These are phyloP conservation scores for Cladophialophora yegresii DNA, from an alignment of 2,329 filamentous ascomycete species.

Conservation along the genomic window DNA sequence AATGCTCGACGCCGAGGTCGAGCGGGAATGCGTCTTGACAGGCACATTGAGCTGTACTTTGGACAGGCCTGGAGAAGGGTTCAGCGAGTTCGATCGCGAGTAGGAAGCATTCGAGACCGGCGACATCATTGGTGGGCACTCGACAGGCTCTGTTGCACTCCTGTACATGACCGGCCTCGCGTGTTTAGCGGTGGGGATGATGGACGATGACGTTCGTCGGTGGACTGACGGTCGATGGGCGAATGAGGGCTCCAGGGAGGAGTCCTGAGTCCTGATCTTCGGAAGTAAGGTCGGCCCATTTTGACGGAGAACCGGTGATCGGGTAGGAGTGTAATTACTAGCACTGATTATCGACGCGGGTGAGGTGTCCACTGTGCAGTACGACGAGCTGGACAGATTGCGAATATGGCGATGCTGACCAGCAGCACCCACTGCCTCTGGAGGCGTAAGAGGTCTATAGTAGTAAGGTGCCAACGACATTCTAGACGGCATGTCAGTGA, in stretches of 20 bases:
- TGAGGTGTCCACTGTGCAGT: slow-evolving; percentile 65
- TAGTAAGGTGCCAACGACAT: slow-evolving; percentile 49
- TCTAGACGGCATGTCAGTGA: slow-evolving; percentile 34
- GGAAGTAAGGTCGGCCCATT: slow-evolving; percentile 74
- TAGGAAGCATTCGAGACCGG: slow-evolving; percentile 46
- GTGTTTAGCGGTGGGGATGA: slow-evolving; percentile 56
- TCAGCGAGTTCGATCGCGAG: slow-evolving; percentile 34
- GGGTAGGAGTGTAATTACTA: slow-evolving; percentile 67
- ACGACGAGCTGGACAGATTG: slow-evolving; percentile 63
- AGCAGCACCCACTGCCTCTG: slow-evolving; percentile 41
- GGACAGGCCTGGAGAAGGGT: slow-evolving; percentile 32
- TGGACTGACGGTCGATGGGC: slow-evolving; percentile 23
- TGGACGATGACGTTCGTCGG: slow-evolving; percentile 42
- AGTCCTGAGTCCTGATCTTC: slow-evolving; percentile 83
- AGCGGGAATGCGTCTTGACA: slow-evolving; percentile 54
- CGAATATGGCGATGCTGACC: slow-evolving; percentile 55
- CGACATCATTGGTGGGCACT: slow-evolving; percentile 49
- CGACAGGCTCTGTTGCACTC: slow-evolving; percentile 50
- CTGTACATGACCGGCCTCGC: slow-evolving; percentile 48
- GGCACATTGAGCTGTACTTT: slow-evolving; percentile 42
- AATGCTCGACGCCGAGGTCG: slow-evolving; percentile 67
- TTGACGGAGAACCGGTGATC: slow-evolving; percentile 73
- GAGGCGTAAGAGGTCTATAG: slow-evolving; percentile 51
- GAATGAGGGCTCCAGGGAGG: slow-evolving; percentile 42
- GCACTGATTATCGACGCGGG: slow-evolving; percentile 67